phyloP scores from a whole-genome alignment of 148 eudicot genomes.

The Rhododendron mucronatum region DNA sequence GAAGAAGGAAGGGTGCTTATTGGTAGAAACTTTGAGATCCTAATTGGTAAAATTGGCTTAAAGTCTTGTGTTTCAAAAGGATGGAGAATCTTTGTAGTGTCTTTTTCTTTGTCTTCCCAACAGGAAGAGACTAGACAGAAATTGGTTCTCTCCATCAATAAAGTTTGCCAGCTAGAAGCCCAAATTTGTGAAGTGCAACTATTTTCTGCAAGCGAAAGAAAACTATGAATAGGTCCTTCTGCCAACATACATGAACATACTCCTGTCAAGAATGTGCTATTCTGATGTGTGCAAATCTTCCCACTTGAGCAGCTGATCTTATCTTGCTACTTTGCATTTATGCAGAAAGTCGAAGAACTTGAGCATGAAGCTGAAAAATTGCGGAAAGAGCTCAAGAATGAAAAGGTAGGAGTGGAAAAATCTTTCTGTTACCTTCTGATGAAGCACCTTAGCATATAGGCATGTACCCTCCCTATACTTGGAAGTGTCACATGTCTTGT shows the following conservation, averaged over 20 bases:
- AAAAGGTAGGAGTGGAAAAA: slow-evolving; percentile 60
- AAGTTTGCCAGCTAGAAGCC: slow-evolving; percentile 76
- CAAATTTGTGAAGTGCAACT: slow-evolving; percentile 57
- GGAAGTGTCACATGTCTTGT: slow-evolving; percentile 1
- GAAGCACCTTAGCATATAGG: neutral
- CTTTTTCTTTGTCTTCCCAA: slow-evolving; percentile 7
- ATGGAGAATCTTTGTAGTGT: neutral
- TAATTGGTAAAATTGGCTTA: slow-evolving; percentile 53
- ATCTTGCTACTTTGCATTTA: slow-evolving; percentile 8
- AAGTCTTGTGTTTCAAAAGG: neutral
- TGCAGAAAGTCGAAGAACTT: slow-evolving; percentile 72
- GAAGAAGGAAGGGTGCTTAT: slow-evolving; percentile 62
- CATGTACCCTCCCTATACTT: neutral
- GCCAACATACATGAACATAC: neutral
- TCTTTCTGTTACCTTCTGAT: neutral
- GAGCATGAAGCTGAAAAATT: slow-evolving; percentile 51
- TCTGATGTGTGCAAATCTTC: neutral
- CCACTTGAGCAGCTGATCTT: slow-evolving; percentile 9
- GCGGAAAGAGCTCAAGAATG: slow-evolving; percentile 74
- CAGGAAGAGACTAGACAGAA: slow-evolving; percentile 90
- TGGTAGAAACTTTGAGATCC: slow-evolving; percentile 72
- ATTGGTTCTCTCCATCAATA: slow-evolving; percentile 67
- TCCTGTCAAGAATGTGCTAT: neutral
- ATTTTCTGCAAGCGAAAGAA: slow-evolving; percentile 39
- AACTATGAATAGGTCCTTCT: slow-evolving; percentile 25